Conservation (phyloP, 1,139 yeast genomes). For the Candida sojae region DNA sequence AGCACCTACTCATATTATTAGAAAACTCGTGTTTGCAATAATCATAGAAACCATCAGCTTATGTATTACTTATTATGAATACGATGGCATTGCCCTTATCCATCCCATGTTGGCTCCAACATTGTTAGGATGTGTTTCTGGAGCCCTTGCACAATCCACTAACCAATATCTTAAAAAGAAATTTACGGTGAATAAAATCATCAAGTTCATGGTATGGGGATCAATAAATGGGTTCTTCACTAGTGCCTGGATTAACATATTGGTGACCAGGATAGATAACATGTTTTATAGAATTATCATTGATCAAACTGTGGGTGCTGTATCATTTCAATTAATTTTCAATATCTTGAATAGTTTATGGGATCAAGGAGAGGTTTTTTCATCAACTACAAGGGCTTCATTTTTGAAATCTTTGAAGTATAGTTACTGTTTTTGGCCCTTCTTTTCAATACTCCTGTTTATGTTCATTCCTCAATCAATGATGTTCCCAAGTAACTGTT, state of each 20-base stretch:
- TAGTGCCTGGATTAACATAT: constrained; percentile 56
- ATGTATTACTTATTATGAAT: constrained; percentile 28
- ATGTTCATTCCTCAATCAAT: constrained; percentile 46
- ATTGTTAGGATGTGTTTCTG: constrained; percentile 49
- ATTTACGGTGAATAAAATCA: constrained; percentile 39
- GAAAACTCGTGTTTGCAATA: constrained; percentile 18
- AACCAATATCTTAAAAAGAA: constrained; percentile 49
- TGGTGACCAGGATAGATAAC: constrained; percentile 39
- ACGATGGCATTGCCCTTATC: constrained; percentile 21
- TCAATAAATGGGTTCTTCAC: constrained; percentile 57
- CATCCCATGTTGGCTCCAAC: constrained; percentile 40
- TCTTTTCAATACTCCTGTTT: constrained; percentile 53
- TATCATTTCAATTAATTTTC: constrained; percentile 54
- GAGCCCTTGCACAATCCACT: constrained; percentile 59
- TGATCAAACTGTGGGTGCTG: constrained; percentile 60
- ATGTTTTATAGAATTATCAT: constrained; percentile 39
- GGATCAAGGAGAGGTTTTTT: constrained; percentile 49
- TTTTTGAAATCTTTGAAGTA: constrained; percentile 51
- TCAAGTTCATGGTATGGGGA: constrained; percentile 65
- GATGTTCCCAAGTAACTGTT: constrained; percentile 60
- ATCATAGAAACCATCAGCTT: constrained; percentile 27
- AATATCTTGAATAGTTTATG: constrained; percentile 51
- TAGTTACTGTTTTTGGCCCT: constrained; percentile 62
- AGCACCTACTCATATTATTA: constrained; percentile 17
- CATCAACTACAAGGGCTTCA: constrained; percentile 27